Percentiles rank a stretch among this genome's conserved stretches.
phyloP scores from a whole-genome alignment of 2,329 filamentous ascomycete species.

The Colletotrichum lupini region DNA sequence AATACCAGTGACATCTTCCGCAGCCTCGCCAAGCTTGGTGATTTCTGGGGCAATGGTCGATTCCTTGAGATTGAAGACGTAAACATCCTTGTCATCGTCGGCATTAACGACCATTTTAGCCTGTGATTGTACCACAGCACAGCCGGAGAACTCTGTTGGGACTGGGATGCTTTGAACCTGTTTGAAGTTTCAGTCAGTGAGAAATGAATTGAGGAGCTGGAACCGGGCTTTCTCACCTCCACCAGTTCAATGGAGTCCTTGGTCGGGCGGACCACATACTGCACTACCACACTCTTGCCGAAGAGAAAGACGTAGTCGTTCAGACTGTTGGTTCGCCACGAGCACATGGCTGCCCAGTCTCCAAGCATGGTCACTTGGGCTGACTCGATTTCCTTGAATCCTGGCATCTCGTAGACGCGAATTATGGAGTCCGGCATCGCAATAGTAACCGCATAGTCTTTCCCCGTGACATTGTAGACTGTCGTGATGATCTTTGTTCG shows the following conservation, averaged over 20 bases:
- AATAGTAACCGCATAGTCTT: conserved; percentile 53
- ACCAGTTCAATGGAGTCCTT: conserved; percentile 47
- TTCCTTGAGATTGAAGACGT: conserved; percentile 52
- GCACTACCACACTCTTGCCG: conserved; percentile 52
- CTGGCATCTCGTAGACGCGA: conserved; percentile 50
- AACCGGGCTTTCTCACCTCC: conserved; percentile 41
- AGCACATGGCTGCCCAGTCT: conserved; percentile 59
- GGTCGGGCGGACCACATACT: conserved; percentile 49
- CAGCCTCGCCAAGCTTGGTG: conserved; percentile 47
- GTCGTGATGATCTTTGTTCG: conserved; percentile 58
- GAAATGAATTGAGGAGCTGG: background rate
- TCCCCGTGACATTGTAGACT: conserved; percentile 48
- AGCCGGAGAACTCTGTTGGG: conserved; percentile 54
- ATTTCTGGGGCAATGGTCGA: conserved; percentile 50
- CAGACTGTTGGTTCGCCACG: conserved; percentile 53
- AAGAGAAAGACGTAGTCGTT: conserved; percentile 58
- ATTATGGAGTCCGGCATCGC: conserved; percentile 55
- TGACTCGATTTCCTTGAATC: conserved; percentile 44
- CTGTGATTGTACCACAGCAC: conserved; percentile 50
- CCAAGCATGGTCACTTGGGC: conserved; percentile 50
- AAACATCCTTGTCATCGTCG: conserved; percentile 50
- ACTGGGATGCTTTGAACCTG: conserved; percentile 55
- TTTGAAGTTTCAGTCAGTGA: background rate
- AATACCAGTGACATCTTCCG: conserved; percentile 53
- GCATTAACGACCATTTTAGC: conserved; percentile 52